Base-by-base conservation (phyloP, 2,329 filamentous ascomycete species). In the Ophiocordyceps camponoti-saundersi region DNA sequence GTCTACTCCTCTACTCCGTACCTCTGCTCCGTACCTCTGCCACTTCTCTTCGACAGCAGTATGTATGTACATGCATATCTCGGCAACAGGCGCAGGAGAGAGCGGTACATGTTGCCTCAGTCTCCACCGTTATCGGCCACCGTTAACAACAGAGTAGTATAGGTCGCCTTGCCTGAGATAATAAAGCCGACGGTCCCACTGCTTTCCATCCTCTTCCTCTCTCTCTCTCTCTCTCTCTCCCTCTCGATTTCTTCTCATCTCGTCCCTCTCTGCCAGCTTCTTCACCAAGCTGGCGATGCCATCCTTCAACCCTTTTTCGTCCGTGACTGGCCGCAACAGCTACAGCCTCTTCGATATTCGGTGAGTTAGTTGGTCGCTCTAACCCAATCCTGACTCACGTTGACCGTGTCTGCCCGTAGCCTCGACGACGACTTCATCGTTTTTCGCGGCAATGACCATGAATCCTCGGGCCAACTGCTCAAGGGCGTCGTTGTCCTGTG, bases 401-500 rank as follows among this genome's bases (percentile, higher is more conserved):
- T 34, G 10, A 34, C 13, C n/a, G n/a, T n/a, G n/a, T n/a, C n/a
- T n/a, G 6, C 36, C 16, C 20, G 15, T 56, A 88, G 85, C 46
- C 73, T 89, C 50, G 82, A 89, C 46, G 81, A 82, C 57, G 80
- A 86, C 56, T 84, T 89, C 48, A 77, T 90, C 49, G 80, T 90
- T 29, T 82, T 92, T 52, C 80, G 85, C 46, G 85, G 85, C 50
- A 73, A 68, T 53, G 80, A 85, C 48, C 72, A 83, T 59, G 85
- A 90, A 59, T 82, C 85, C 44, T 76, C 82, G 42, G 85, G 82
- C 50, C 83, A 86, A 56, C 65, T 85, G 47, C 65, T 92, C 53
- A 84, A 81, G 57, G 85, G 85, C 44, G 77, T 75, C 22, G 65
- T 90, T 30, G 80, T 89, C 34, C 69, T 90, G 34, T 89, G 84